These are phyloP conservation scores for Cordia subcordata DNA, from an alignment of 257 asterid species.

Conservation along the genomic window DNA sequence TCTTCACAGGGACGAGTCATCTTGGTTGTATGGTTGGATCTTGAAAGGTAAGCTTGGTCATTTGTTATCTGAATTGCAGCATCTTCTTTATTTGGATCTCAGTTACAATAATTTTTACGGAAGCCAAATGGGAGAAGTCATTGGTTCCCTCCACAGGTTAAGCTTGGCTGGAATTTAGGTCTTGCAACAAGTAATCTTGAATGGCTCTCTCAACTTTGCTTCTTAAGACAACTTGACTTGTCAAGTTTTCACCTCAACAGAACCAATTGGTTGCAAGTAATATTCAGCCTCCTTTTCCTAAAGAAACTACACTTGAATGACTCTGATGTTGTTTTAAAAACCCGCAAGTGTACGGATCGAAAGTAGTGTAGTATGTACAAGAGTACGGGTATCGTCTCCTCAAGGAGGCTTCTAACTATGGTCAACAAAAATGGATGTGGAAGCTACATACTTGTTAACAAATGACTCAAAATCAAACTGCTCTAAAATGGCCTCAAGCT, in stretches of 20 bases:
- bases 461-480: too few species aligned
- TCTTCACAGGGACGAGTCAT: too few species aligned
- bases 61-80: slow-evolving; percentile 11
- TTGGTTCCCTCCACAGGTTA: slow-evolving; percentile 1
- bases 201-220: slow-evolving; percentile 13
- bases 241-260: neutral
- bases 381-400: too few species aligned
- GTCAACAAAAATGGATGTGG: too few species aligned
- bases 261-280: slow-evolving; percentile 13
- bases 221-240: slow-evolving; percentile 8
- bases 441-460: too few species aligned
- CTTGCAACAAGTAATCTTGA: neutral
- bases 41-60: slow-evolving; percentile 11
- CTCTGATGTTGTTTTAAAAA: neutral
- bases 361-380: too few species aligned
- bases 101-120: slow-evolving; percentile 1
- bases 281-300: slow-evolving; percentile 15
- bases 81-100: neutral
- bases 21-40: neutral
- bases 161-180: neutral
- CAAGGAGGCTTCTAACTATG: too few species aligned
- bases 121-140: slow-evolving; percentile 2
- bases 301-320: neutral
- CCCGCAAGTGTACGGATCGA: too few species aligned
- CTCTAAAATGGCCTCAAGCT: too few species aligned